Percentiles rank a stretch among this genome's conserved stretches.
phyloP scores from a whole-genome alignment of 192 early-diverging fungal genomes.

The Coemansia sp. region DNA sequence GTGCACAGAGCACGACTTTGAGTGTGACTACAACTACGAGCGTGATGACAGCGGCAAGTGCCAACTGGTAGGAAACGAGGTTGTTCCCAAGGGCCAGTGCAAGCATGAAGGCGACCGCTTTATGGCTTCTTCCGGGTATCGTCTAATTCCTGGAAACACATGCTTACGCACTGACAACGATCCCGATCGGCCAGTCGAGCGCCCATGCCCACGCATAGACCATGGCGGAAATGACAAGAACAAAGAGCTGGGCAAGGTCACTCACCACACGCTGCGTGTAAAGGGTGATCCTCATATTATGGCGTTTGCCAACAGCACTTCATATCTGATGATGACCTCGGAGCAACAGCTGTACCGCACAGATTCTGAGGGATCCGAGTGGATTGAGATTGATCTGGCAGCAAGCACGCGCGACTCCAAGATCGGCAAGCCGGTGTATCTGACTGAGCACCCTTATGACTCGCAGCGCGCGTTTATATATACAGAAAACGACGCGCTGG shows the following conservation, averaged over 20 bases:
- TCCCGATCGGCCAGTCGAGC: constrained; percentile 60
- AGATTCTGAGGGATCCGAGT: constrained; percentile 72
- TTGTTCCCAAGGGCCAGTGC: constrained; percentile 66
- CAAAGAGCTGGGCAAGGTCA: constrained; percentile 5
- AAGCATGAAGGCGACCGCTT: constrained; percentile 61
- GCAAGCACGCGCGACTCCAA: constrained; percentile 14
- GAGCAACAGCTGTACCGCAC: constrained; percentile 66
- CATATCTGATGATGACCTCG: constrained; percentile 59
- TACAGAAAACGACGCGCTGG: constrained; percentile 48
- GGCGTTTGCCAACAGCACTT: constrained; percentile 66
- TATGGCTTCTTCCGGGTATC: constrained; percentile 73
- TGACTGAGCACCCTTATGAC: constrained; percentile 73
- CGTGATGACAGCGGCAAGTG: constrained; percentile 59
- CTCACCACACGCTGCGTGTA: constrained; percentile 37
- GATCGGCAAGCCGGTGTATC: constrained; percentile 41
- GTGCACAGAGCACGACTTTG: constrained; percentile 84
- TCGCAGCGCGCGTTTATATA: constrained; percentile 66
- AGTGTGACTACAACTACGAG: constrained; percentile 88
- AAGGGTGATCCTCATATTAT: constrained; percentile 57
- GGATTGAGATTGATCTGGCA: constrained; percentile 54
- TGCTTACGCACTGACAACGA: constrained; percentile 56
- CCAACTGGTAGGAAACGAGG: constrained; percentile 54
- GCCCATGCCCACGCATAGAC: constrained; percentile 48
- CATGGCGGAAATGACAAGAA: constrained; percentile 10
- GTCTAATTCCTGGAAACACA: constrained; percentile 79